phyloP scores from a whole-genome alignment of 768 basidiomycete genomes.

The Mycena indigotica region DNA sequence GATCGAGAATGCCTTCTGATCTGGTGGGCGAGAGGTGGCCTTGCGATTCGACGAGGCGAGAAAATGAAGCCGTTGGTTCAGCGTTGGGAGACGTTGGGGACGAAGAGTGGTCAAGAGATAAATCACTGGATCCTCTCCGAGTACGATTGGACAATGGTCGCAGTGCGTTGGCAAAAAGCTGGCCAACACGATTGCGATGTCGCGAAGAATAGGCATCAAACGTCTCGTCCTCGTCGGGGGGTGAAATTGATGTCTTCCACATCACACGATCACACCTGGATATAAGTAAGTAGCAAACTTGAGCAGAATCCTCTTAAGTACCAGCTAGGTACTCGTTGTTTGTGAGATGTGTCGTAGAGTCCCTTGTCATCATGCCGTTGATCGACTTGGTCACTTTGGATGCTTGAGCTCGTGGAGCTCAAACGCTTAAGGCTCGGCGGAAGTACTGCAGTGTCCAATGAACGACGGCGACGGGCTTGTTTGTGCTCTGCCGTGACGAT shows the following conservation, averaged over 20 bases:
- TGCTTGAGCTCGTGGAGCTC: slow-evolving; percentile 39
- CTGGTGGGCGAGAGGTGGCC: slow-evolving; percentile 19
- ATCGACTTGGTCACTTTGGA: slow-evolving; percentile 40
- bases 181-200: slow-evolving; percentile 51
- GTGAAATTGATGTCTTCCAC: slow-evolving; percentile 72
- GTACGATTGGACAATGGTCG: slow-evolving; percentile 34
- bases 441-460: slow-evolving; percentile 18
- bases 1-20: too few relatives aligned
- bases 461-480: slow-evolving; percentile 2
- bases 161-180: slow-evolving; percentile 57
- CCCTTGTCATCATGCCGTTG: slow-evolving; percentile 49
- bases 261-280: slow-evolving; percentile 82
- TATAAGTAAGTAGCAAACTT: not conserved
- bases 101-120: slow-evolving; percentile 19
- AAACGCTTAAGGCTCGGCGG: slow-evolving; percentile 30
- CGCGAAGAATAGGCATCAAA: slow-evolving; percentile 27
- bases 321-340: slow-evolving; percentile 86
- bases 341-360: slow-evolving; percentile 80
- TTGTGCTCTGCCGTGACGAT: slow-evolving; percentile 10
- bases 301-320: slow-evolving; percentile 34
- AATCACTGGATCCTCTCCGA: slow-evolving; percentile 22
- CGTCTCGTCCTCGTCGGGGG: slow-evolving; percentile 42
- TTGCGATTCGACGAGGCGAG: slow-evolving; percentile 25
- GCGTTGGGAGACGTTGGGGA: slow-evolving; percentile 30
- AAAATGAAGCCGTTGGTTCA: slow-evolving; percentile 25